Conservation (phyloP, 140 eudicot genomes). For the Cichorium intybus region DNA sequence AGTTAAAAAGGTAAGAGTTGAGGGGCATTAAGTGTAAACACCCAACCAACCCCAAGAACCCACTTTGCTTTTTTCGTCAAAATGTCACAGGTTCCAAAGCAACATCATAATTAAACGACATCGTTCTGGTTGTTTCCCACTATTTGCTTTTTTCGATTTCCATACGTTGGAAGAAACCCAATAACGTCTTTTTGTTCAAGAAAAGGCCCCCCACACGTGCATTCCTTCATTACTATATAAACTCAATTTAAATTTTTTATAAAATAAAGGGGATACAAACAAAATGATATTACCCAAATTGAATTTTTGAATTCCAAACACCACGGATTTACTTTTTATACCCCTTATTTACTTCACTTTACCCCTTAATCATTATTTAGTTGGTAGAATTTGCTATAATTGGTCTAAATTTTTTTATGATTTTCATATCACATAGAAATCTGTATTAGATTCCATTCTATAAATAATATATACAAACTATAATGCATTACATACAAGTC, state of each 20-base stretch:
- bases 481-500: background rate
- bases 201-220: constrained; percentile 35
- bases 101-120: constrained; percentile 38
- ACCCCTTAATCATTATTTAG: too few relatives aligned
- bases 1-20: constrained; percentile 5
- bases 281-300: background rate
- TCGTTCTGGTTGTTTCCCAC: constrained; percentile 22
- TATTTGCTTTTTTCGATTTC: constrained; percentile 27
- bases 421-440: too few relatives aligned
- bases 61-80: constrained; percentile 14
- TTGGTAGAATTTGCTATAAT: too few relatives aligned
- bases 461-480: too few relatives aligned
- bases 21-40: constrained; percentile 24
- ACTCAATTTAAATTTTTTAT: background rate
- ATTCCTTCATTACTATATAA: constrained; percentile 7
- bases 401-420: too few relatives aligned
- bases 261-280: background rate
- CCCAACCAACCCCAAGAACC: constrained; percentile 9
- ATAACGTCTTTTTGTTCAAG: constrained; percentile 28
- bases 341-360: too few relatives aligned
- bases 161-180: constrained; percentile 31
- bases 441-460: too few relatives aligned
- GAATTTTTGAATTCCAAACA: too few relatives aligned
- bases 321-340: too few relatives aligned
- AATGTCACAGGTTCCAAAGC: constrained; percentile 12